Base-by-base conservation (phyloP, 176 grass and related monocot genomes). In the Tillandsia leiboldiana region DNA sequence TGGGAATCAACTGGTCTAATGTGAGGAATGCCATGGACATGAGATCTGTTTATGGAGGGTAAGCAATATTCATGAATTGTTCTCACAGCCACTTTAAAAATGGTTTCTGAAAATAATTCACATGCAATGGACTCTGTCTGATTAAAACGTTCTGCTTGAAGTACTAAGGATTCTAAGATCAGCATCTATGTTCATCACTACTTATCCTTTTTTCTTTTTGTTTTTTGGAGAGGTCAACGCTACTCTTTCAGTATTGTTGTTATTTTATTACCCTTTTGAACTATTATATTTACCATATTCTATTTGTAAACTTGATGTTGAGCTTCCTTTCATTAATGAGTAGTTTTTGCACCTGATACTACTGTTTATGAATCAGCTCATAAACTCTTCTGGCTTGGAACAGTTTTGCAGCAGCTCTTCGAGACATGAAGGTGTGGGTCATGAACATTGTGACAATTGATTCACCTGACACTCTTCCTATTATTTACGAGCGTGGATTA, bases 11-110 rank as follows among this genome's bases (percentile, higher is more conserved):
- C 48, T 99, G 95, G 95, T 84, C 81, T 56, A 42, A 61, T 5
- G 52, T 99, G 2, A 81, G 95, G 64, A 99, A 99, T 73, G 87
- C 82, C 57, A 99, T 99, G 95, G 95, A 99, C 82, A 99, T 99
- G 95, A 66, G 95, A 71, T 83, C 84, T 9, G 80, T 93, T 26
- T 99, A 99, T 56, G 95, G 95, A 2, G 95, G 95, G 92, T 91
- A 86, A 65, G 76, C 56, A 61, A 61, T 18, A 23, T 22, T 18
- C 56, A 61, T 61, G 56, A 15, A 61, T 61, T 61, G 15, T n/a
- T 59, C 9, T 9, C 22, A 61, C 22, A 61, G 15, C 56, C 9
- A 61, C 15, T 9, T 20, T 61, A 61, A 18, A 14, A 23, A 18
- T 61, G 56, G 4, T 42, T 42, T 42, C 33, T 42, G 33, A 42